Percentiles rank a stretch among this genome's conserved stretches.
These are phyloP conservation scores for Epichloe festucae DNA, from an alignment of 2,329 filamentous ascomycete genomes.

Conservation along the genomic window DNA sequence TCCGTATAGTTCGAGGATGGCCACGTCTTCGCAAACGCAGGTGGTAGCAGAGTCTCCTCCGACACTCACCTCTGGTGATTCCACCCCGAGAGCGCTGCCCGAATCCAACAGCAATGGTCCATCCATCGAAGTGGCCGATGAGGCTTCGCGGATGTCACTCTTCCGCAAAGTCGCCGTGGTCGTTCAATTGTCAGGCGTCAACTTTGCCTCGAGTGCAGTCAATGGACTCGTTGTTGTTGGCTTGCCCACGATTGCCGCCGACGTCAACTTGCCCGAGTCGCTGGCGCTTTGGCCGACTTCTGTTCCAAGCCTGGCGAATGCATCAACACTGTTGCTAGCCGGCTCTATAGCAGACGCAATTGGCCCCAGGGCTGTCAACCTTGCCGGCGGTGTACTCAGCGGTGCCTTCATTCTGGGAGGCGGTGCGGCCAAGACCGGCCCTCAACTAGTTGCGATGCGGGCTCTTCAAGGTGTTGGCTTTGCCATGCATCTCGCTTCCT, in stretches of 20 bases:
- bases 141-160: background rate
- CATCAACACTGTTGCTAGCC: constrained; percentile 24
- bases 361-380: constrained; percentile 19
- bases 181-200: background rate
- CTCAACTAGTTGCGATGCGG: constrained; percentile 24
- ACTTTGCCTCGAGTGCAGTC: constrained; percentile 3
- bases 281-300: constrained; percentile 29
- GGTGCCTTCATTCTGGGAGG: constrained; percentile 20
- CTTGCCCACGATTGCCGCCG: constrained; percentile 26
- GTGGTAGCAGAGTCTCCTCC: background rate
- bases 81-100: background rate
- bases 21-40: background rate
- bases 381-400: constrained; percentile 20
- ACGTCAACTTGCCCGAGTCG: constrained; percentile 19
- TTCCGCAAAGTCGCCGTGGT: constrained; percentile 3
- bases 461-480: constrained; percentile 26
- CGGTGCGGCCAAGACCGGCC: constrained; percentile 14
- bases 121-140: background rate
- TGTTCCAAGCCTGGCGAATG: constrained; percentile 22
- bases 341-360: constrained; percentile 26
- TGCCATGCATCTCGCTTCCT: constrained; percentile 22
- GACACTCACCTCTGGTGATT: background rate
- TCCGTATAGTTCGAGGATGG: background rate
- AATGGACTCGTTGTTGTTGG: constrained; percentile 22
- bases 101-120: background rate